phyloP scores from a whole-genome alignment of 192 early-diverging fungal species.

The Helicostylum pulchrum region DNA sequence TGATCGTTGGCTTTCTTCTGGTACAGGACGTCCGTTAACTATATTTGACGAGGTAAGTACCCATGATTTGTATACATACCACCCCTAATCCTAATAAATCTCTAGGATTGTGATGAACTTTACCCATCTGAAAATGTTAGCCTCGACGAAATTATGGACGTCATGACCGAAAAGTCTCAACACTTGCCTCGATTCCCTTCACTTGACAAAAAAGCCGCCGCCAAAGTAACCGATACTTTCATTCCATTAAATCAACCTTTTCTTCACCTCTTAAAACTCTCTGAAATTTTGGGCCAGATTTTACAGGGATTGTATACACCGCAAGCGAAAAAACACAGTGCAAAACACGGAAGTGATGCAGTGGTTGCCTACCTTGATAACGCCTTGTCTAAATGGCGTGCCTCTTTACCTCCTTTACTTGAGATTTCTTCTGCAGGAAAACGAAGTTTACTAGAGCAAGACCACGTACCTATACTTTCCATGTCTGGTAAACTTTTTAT shows the following conservation, averaged over 20 bases:
- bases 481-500: constrained; percentile 26
- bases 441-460: not conserved
- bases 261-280: constrained; percentile 28
- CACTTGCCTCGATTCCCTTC: constrained; percentile 11
- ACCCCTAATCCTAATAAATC: not conserved
- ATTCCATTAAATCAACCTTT: constrained; percentile 22
- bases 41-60: constrained; percentile 21
- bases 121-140: constrained; percentile 22
- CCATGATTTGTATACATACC: too few relatives aligned
- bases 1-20: constrained; percentile 23
- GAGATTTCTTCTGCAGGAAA: not conserved
- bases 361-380: constrained; percentile 21
- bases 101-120: constrained; percentile 27
- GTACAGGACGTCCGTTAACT: constrained; percentile 11
- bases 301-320: constrained; percentile 30
- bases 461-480: constrained; percentile 2
- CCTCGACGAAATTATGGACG: constrained; percentile 25
- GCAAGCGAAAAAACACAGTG: constrained; percentile 19
- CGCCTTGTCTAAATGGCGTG: constrained; percentile 24
- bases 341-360: constrained; percentile 18
- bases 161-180: constrained; percentile 6
- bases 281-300: constrained; percentile 28
- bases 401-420: constrained; percentile 10
- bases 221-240: not conserved
- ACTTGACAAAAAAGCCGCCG: not conserved